phyloP scores from a whole-genome alignment of 2,329 filamentous ascomycete genomes.

The Macrophomina tecta region DNA sequence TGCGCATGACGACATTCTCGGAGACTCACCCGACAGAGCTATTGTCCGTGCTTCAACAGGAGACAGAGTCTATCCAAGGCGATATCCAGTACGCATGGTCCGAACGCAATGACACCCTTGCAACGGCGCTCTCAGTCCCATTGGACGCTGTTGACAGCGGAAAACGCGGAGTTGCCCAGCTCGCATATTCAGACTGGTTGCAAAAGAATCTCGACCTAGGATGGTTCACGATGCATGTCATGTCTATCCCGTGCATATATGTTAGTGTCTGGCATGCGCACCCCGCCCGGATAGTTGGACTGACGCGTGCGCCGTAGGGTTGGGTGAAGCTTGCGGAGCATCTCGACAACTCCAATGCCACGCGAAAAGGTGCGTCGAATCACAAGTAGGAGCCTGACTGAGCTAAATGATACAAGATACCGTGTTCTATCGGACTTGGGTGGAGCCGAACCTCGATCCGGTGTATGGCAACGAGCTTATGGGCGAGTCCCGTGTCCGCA shows the following conservation, averaged over 20 bases:
- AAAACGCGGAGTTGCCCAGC: not conserved
- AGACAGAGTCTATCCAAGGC: not conserved
- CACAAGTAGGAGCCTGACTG: not conserved
- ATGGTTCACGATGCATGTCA: slow-evolving; percentile 9
- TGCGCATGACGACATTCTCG: slow-evolving; percentile 11
- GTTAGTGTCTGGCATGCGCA: not conserved
- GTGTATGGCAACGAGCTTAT: not conserved
- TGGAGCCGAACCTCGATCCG: not conserved
- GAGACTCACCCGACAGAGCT: not conserved
- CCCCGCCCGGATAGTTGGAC: not conserved
- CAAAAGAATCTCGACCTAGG: slow-evolving; percentile 9
- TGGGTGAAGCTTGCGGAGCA: not conserved
- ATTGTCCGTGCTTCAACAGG: not conserved
- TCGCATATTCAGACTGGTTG: slow-evolving; percentile 3
- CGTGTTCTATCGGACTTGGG: slow-evolving; percentile 2
- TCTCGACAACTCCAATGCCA: not conserved
- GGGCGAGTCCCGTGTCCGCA: not conserved
- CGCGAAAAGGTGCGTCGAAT: not conserved
- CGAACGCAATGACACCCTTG: not conserved
- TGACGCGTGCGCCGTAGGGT: not conserved
- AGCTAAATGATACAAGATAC: not conserved
- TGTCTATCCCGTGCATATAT: slow-evolving; percentile 8
- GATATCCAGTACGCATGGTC: slow-evolving; percentile 13
- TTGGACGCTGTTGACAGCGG: not conserved
- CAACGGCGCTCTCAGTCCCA: not conserved